phyloP scores from a whole-genome alignment of 805 yeast genomes.

The Blastobotrys chiropterorum region DNA sequence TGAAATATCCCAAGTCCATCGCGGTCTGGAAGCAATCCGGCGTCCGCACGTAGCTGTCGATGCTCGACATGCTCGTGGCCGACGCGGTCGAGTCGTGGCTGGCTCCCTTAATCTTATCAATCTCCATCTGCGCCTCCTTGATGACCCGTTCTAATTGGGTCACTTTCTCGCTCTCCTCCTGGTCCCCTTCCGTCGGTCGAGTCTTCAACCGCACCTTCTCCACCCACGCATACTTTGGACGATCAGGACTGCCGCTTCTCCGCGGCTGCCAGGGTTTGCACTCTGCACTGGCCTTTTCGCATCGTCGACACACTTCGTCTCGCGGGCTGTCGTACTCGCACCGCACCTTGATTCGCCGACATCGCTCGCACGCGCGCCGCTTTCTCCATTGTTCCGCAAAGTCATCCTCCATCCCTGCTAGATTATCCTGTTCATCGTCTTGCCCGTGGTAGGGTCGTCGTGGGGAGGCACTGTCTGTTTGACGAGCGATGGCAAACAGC shows the following conservation, averaged over 20 bases:
- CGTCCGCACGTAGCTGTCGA: neutral
- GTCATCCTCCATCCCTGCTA: neutral
- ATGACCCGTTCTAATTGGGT: constrained; percentile 16
- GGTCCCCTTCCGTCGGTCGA: neutral
- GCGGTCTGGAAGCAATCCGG: neutral
- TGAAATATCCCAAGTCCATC: neutral
- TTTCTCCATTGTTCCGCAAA: constrained; percentile 13
- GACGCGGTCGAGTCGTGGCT: too few relatives aligned
- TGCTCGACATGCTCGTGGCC: too few relatives aligned
- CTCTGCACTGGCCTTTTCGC: constrained; percentile 11
- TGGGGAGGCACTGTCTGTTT: too few relatives aligned
- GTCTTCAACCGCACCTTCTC: neutral
- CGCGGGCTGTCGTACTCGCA: constrained; percentile 18
- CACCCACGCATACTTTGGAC: neutral
- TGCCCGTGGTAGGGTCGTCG: too few relatives aligned
- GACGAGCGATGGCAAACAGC: too few relatives aligned
- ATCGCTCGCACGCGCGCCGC: constrained; percentile 21
- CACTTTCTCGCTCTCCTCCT: constrained; percentile 2
- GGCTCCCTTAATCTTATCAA: constrained; percentile 14
- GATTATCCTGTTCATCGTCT: neutral
- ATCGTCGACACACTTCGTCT: constrained; percentile 13
- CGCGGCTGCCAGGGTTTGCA: constrained; percentile 7
- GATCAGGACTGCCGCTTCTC: neutral
- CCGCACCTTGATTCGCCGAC: constrained; percentile 19
- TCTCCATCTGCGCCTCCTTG: constrained; percentile 17